phyloP scores from a whole-genome alignment of 1,139 yeast species.

The Candida sojae region DNA sequence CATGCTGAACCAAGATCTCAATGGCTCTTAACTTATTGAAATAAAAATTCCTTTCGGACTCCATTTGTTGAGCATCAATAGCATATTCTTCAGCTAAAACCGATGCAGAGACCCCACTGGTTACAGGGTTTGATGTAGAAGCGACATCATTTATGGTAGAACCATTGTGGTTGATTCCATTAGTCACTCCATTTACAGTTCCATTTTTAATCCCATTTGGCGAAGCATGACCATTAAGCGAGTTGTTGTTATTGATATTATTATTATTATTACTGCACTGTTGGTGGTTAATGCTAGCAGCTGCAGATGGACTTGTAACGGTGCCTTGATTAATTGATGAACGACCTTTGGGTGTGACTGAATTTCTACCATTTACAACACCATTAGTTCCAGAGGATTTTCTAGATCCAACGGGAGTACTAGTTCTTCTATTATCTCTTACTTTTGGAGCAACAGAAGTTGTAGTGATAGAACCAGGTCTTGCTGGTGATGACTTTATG shows the following conservation, averaged over 20 bases:
- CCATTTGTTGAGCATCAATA: constrained; percentile 47
- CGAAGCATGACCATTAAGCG: neutral
- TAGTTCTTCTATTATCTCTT: constrained; percentile 9
- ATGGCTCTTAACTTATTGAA: constrained; percentile 87
- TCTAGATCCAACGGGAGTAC: constrained; percentile 7
- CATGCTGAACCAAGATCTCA: constrained; percentile 72
- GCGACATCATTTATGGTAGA: neutral
- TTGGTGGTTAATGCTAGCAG: neutral
- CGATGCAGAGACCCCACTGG: constrained; percentile 20
- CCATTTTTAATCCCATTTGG: constrained; percentile 5
- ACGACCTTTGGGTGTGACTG: neutral
- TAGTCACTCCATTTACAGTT: neutral
- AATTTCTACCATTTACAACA: constrained; percentile 1
- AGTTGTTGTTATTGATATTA: neutral
- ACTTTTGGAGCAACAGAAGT: constrained; percentile 1
- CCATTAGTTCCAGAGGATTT: constrained; percentile 4
- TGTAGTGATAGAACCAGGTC: constrained; percentile 10
- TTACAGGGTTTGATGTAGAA: constrained; percentile 4
- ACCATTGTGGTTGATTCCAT: neutral
- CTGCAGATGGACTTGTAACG: neutral
- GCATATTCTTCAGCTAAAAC: constrained; percentile 13
- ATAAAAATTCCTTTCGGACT: constrained; percentile 84
- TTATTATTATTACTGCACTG: neutral
- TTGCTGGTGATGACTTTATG: constrained; percentile 4
- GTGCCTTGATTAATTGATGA: neutral